phyloP scores from a whole-genome alignment of 2,329 filamentous ascomycete genomes.

The Alternaria infectoria region DNA sequence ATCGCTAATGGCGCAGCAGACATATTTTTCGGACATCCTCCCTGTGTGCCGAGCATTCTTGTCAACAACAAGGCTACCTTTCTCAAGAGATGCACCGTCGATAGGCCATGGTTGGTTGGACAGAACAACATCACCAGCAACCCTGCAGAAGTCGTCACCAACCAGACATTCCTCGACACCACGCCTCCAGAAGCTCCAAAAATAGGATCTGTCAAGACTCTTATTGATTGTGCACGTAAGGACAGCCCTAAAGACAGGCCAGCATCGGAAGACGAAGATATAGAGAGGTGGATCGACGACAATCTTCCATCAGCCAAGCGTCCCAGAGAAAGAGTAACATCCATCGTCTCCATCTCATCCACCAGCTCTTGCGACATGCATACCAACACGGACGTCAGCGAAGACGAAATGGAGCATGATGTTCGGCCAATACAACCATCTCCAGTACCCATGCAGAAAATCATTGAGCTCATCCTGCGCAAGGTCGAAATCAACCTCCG shows the following conservation, averaged over 20 bases:
- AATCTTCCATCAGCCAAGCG: slow-evolving; percentile 27
- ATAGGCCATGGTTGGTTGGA: neutral
- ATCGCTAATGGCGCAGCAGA: slow-evolving; percentile 16
- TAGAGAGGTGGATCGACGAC: slow-evolving; percentile 35
- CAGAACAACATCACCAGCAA: slow-evolving; percentile 1
- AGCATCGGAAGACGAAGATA: slow-evolving; percentile 20
- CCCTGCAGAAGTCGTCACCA: neutral
- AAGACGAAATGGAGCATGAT: slow-evolving; percentile 25
- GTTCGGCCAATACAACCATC: neutral
- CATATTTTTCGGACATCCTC: slow-evolving; percentile 3
- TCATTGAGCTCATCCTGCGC: slow-evolving; percentile 36
- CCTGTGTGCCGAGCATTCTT: slow-evolving; percentile 9
- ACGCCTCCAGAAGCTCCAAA: neutral
- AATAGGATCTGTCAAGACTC: neutral
- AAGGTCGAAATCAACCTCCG: slow-evolving; percentile 37
- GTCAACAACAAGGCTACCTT: slow-evolving; percentile 6
- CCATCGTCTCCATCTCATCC: slow-evolving; percentile 36
- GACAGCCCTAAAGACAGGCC: neutral
- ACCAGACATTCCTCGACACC: neutral
- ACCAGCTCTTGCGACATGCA: slow-evolving; percentile 40
- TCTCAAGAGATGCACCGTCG: slow-evolving; percentile 11
- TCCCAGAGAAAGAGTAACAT: slow-evolving; percentile 32
- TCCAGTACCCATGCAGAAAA: slow-evolving; percentile 28
- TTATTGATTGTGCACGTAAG: neutral
- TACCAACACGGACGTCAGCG: slow-evolving; percentile 33